Conservation (phyloP, 768 basidiomycete genomes). For the Hypholoma sublateritium region DNA sequence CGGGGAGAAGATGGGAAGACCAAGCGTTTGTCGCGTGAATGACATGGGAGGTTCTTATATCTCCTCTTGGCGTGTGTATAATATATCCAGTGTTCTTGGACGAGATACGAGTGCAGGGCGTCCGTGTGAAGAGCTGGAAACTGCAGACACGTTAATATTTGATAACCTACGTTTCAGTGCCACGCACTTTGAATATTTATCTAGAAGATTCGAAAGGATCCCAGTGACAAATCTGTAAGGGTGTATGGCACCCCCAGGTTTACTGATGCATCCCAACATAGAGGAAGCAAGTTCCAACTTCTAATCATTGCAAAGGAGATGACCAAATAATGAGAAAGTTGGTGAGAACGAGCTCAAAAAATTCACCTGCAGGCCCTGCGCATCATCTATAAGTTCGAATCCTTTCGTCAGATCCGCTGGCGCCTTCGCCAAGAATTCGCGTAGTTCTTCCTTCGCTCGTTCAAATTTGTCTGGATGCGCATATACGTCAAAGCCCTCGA, state of each 20-base stretch:
- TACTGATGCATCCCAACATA: slow-evolving; percentile 50
- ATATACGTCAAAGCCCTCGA: slow-evolving; percentile 61
- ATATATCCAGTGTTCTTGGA: slow-evolving; percentile 36
- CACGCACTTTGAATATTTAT: slow-evolving; percentile 47
- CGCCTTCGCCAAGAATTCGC: slow-evolving; percentile 46
- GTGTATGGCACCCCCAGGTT: slow-evolving; percentile 61
- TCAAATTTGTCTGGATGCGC: slow-evolving; percentile 40
- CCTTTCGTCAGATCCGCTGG: slow-evolving; percentile 41
- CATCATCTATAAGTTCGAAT: slow-evolving; percentile 32
- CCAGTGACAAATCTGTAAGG: slow-evolving; percentile 70
- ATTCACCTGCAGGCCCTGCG: slow-evolving; percentile 27
- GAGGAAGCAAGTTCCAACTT: slow-evolving; percentile 44
- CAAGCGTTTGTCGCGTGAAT: slow-evolving; percentile 91
- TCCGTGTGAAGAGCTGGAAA: slow-evolving; percentile 60
- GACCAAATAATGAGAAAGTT: background rate
- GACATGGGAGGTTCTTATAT: slow-evolving; percentile 56
- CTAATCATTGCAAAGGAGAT: slow-evolving; percentile 29
- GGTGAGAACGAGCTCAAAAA: background rate
- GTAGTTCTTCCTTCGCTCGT: slow-evolving; percentile 43
- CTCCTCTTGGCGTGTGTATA: slow-evolving; percentile 62
- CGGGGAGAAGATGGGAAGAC: slow-evolving; percentile 66
- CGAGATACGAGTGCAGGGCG: slow-evolving; percentile 57
- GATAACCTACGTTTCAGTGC: background rate
- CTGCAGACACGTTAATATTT: slow-evolving; percentile 29
- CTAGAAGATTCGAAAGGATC: slow-evolving; percentile 48